Base-by-base conservation (phyloP, 805 yeast species). In the Lipomyces orientalis region DNA sequence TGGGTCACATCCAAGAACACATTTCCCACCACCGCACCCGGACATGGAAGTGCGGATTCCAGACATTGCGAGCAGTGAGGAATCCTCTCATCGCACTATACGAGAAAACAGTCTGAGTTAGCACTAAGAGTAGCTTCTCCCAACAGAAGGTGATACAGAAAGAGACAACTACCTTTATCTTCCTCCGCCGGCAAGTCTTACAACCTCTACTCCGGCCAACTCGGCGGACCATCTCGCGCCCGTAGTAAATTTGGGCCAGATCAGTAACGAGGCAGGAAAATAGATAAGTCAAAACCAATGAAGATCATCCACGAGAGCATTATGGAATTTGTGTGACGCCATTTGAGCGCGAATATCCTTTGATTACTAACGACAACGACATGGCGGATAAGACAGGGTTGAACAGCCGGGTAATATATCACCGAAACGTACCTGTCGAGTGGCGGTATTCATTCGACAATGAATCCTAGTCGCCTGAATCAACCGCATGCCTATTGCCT, bases 381-480 rank as follows among this genome's bases (percentile, higher is more conserved):
- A 46, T n/a, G 52, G 52, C 52, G 22, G 1, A 10, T 46, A 2
- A 46, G 52, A 46, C 52, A 46, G 8, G 22, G 52, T 46, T 46
- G 7, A 46, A 22, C 22, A 46, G 52, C 52, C 52, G 52, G 52
- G 52, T 46, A 46, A 46, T n/a, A n/a, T n/a, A n/a, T n/a, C n/a
- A n/a, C n/a, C n/a, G n/a, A n/a, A n/a, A n/a, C n/a, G n/a, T n/a
- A n/a, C n/a, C 84, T 8, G 84, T 87, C 7, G 87, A 86, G 57
- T 67, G 83, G n/a, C 52, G 46, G 9, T 60, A 63, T 49, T 43
- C 67, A 2, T 61, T 59, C 34, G 34, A 52, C 65, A 59, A 25
- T 22, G 31, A 14, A 5, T 9, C 57, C 16, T 2, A 19, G 19
- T 16, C 31, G 12, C 16, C 57, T 12, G 31, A 25, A 6, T 10